Percentiles rank a stretch among this genome's conserved stretches.
Evolutionary conservation across 163 green algal genomes (phyloP).

Genomic region (Volvox carteri): DNA sequence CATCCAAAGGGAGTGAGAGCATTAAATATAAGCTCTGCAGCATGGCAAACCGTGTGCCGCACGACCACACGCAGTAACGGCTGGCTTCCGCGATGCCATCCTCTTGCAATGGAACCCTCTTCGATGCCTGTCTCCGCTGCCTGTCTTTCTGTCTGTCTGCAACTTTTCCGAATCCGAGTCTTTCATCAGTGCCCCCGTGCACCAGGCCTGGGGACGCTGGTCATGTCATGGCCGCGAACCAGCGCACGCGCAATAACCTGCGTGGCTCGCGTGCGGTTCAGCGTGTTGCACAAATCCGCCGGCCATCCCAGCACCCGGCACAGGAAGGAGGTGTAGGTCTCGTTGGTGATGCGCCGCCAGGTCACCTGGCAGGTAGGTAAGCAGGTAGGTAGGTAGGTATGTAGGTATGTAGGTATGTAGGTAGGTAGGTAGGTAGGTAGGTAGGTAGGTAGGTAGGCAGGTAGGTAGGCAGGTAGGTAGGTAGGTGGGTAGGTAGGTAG

Average conservation of each 20-base stretch:
- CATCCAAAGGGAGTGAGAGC: too few species aligned
- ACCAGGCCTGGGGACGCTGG: not conserved
- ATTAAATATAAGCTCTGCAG: too few species aligned
- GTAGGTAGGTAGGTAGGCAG: too few species aligned
- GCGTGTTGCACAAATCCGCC: not conserved
- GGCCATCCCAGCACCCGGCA: conserved; percentile 40
- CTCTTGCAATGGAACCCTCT: too few species aligned
- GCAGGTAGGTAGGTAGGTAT: too few species aligned
- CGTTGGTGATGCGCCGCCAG: conserved; percentile 46
- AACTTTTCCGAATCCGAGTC: too few species aligned
- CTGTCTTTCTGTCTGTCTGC: too few species aligned
- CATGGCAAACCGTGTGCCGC: too few species aligned
- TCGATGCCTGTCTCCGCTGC: too few species aligned
- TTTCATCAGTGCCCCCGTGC: not conserved
- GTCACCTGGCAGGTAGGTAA: not conserved
- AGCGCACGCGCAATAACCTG: conserved; percentile 26
- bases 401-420: not conserved
- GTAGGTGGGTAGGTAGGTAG: not conserved
- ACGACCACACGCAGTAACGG: too few species aligned
- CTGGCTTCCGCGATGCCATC: too few species aligned
- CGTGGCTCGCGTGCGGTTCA: not conserved
- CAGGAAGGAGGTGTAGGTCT: conserved; percentile 50
- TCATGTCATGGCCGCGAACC: conserved; percentile 28
- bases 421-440: not conserved
- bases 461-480: not conserved